Evolutionary conservation across 192 early-diverging fungal genomes (phyloP), one percentile per base, ranked within the genome.

Genomic region (Coemansia sp.): DNA sequence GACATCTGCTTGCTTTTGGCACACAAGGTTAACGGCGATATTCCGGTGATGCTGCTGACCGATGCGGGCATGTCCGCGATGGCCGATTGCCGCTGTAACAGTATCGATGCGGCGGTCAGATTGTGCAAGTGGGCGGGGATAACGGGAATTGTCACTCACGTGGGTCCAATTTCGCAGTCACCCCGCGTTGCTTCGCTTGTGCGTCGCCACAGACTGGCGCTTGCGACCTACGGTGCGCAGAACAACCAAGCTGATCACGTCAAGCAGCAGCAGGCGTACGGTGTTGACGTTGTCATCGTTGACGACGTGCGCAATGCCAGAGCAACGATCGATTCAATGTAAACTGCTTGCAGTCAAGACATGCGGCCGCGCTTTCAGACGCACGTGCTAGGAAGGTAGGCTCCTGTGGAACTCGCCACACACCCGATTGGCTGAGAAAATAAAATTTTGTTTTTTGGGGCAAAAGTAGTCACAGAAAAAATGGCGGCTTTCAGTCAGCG

Each of bases 1-100:
- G 93, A 96, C 57, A 83, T 89, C 52, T 92, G 89, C 60, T 69
- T 92, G 43, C 69, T 94, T 66, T 76, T 94, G 13, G 90, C 87
- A 30, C 76, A 91, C 67, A 98, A 98, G 78, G 87, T 94, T 57
- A 86, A 85, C 44, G 85, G 84, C 53, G 65, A 66, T 48, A 91
- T 91, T 62, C 93, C 93, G 2, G 87, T 95, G n/a, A 90, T 95
- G 66, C 90, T 95, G 73, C 80, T 98, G 56, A 93, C 93, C 0
- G 90, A 93, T 53, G 92, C 84, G 25, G 93, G 93, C 23, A 85
- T 84, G 22, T 66, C 81, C 2, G 76, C 67, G 8, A 86, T 90
- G 73, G 87, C 84, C 3, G 94, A 98, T 61, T 73, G 74, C 41
- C 83, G 95, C 12, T 88, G 85, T 61, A 93, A 93, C 65, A 88